Percentiles rank a stretch among this genome's conserved stretches.
phyloP scores from a whole-genome alignment of 192 early-diverging fungal genomes.

The Pilobolus umbonatus region DNA sequence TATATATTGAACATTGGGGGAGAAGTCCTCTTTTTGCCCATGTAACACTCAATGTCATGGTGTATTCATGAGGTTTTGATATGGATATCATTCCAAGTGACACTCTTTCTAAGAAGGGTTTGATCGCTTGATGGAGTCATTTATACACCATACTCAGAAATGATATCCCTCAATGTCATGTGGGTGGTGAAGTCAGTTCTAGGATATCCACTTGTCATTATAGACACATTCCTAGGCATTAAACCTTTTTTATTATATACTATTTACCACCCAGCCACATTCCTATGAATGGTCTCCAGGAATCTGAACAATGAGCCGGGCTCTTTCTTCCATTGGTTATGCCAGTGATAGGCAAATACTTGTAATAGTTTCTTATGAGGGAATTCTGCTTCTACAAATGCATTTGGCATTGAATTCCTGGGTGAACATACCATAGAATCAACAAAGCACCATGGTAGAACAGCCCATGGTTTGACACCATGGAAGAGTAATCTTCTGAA shows the following conservation, averaged over 20 bases:
- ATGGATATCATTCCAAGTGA: no score
- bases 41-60: no score
- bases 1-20: no score
- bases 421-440: slow-evolving; percentile 37
- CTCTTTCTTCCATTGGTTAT: slow-evolving; percentile 42
- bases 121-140: no score
- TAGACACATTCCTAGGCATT: no score
- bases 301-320: slow-evolving; percentile 37
- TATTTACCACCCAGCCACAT: slow-evolving; percentile 29
- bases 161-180: no score
- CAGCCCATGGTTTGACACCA: slow-evolving; percentile 31
- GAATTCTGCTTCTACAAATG: slow-evolving; percentile 37
- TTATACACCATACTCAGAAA: no score
- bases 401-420: slow-evolving; percentile 39
- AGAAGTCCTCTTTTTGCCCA: no score
- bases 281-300: slow-evolving; percentile 27
- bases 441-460: slow-evolving; percentile 43
- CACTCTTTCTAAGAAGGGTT: no score
- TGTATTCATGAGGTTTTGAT: no score
- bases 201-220: no score
- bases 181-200: no score
- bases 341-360: slow-evolving; percentile 43
- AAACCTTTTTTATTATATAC: not conserved
- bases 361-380: slow-evolving; percentile 26
- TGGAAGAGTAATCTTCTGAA: slow-evolving; percentile 36